Evolutionary conservation across 352 stramenopile species (phyloP).

Genomic region (Ophiocytium majus): DNA sequence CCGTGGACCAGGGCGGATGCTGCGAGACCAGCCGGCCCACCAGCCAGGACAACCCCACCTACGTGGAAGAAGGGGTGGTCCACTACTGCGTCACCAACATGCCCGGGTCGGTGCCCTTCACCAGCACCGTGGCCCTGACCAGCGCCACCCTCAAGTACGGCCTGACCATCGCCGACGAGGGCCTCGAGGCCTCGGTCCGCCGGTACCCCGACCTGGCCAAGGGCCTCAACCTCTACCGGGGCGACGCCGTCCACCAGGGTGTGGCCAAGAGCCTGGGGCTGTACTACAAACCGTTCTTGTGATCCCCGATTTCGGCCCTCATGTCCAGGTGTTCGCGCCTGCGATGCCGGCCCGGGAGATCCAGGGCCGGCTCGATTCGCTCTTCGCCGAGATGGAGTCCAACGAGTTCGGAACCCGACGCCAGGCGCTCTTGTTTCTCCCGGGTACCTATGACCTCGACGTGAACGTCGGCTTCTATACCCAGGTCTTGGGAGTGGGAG

Average conservation of each 20-base stretch:
- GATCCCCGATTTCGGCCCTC: too few relatives aligned
- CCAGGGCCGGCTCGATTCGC: too few relatives aligned
- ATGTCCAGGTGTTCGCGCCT: too few relatives aligned
- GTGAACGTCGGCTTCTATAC: too few relatives aligned
- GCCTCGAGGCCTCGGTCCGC: not conserved
- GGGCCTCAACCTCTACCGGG: not conserved
- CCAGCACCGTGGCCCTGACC: not conserved
- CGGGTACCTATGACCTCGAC: too few relatives aligned
- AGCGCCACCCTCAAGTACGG: not conserved
- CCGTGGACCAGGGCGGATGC: slow-evolving; percentile 3
- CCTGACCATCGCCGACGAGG: not conserved
- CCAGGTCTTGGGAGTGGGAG: too few relatives aligned
- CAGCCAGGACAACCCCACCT: not conserved
- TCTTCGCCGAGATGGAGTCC: too few relatives aligned
- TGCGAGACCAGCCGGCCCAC: not conserved
- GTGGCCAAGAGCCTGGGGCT: not conserved
- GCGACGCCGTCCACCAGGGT: not conserved
- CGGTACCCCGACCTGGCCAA: not conserved
- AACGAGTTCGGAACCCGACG: too few relatives aligned
- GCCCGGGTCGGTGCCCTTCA: not conserved
- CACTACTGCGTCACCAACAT: slow-evolving; percentile 12
- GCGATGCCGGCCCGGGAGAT: too few relatives aligned
- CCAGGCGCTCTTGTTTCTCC: too few relatives aligned
- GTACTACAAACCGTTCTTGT: not conserved
- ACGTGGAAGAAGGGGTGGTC: not conserved